These are phyloP conservation scores for Collybia sordida DNA, from an alignment of 768 basidiomycete genomes.

Conservation along the genomic window DNA sequence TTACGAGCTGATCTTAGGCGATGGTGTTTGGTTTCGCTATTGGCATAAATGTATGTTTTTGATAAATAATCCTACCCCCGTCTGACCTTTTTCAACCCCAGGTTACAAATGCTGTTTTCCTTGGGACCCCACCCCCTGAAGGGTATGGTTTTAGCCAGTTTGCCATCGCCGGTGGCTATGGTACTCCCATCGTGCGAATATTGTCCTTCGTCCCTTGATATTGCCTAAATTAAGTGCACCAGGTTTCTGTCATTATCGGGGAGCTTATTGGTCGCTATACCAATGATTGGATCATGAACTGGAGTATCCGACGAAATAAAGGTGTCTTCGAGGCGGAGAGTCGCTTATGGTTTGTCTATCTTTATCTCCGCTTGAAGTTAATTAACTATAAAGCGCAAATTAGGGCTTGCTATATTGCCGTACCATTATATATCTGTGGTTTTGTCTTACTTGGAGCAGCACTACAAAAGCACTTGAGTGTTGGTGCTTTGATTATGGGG, in stretches of 20 bases:
- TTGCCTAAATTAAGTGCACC: not conserved
- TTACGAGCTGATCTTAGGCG: slow-evolving; percentile 7
- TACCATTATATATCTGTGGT: slow-evolving; percentile 52
- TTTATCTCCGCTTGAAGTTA: not conserved
- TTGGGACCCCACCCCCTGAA: slow-evolving; percentile 22
- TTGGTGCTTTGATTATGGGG: slow-evolving; percentile 53
- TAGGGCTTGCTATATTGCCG: slow-evolving; percentile 53
- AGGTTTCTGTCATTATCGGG: slow-evolving; percentile 37
- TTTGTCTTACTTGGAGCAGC: slow-evolving; percentile 52
- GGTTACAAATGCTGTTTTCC: slow-evolving; percentile 29
- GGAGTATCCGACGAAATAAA: slow-evolving; percentile 29
- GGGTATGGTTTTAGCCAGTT: slow-evolving; percentile 37
- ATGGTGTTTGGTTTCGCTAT: slow-evolving; percentile 32
- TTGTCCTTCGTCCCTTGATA: not conserved
- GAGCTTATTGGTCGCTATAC: slow-evolving; percentile 37
- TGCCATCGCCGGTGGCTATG: slow-evolving; percentile 38
- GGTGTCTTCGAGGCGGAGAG: slow-evolving; percentile 44
- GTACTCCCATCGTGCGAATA: slow-evolving; percentile 34
- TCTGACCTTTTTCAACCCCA: slow-evolving; percentile 23
- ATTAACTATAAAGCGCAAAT: not conserved
- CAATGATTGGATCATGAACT: slow-evolving; percentile 35
- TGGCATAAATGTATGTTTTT: slow-evolving; percentile 33
- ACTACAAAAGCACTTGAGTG: slow-evolving; percentile 44
- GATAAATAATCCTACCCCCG: not conserved
- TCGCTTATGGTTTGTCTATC: slow-evolving; percentile 43